Base-by-base conservation (phyloP, 768 basidiomycete genomes). In the Suillus cothurnatus region DNA sequence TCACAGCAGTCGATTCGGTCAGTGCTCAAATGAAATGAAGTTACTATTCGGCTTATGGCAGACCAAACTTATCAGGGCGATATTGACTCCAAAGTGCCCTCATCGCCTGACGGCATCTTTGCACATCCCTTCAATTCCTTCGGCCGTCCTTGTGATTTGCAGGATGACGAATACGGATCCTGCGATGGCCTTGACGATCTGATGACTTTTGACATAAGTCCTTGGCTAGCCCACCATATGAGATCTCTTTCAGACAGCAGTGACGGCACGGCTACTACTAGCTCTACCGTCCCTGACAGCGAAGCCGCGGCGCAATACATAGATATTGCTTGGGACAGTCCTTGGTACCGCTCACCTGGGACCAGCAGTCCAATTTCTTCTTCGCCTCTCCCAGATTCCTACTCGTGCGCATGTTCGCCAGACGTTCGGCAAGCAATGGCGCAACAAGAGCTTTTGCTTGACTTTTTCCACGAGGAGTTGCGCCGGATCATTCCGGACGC, bases 281-380 rank as follows among this genome's bases (percentile, higher is more conserved):
- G 62, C 4, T 71, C 70, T 11, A 65, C 68, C 23, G 43, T 61
- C 19, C 70, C 76, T 43, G 71, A 71, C 31, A 73, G 75, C 34
- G 71, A 74, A 53, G 76, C 73, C 4, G 70, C 69, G 32, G 66
- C 68, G 0, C 82, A 84, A 67, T 79, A 80, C 53, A 71, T 83
- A 58, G 74, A 71, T 60, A 81, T 84, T 56, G 74, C 77, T 14
- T 71, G 68, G 39, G 77, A 77, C 60, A 82, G 77, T 49, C 78
- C 77, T 4, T 83, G 81, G 74, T 79, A 78, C 66, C 74, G 70
- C 28, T 70, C 64, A 38, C 74, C 77, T 34, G 61, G 61, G 38
- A 71, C 76, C 32, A 68, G 72, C 26, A 73, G 71, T 61, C 74
- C 71, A 3, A n/a, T 66, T n/a, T 60, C 73, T 1, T 71, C 68